A percentile compares a stretch with the other conserved stretches of the same genome.
Evolutionary conservation across 2,329 filamentous ascomycete species (phyloP).

Genomic region (Escovopsis weberi): DNA sequence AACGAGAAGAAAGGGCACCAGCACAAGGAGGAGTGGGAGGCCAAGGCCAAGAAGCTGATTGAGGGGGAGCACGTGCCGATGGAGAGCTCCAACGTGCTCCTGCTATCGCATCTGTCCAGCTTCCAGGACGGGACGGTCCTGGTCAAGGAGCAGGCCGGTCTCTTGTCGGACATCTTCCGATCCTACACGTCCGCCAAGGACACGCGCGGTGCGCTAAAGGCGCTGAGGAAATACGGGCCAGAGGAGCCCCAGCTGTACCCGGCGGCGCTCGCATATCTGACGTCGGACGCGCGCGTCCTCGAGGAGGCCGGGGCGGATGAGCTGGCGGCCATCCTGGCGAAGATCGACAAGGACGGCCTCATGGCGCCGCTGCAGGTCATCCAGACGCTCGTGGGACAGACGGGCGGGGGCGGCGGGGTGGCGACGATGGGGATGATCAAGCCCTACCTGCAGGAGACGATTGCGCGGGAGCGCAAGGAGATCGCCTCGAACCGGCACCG

Average conservation of each 20-base stretch:
- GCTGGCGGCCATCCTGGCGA: slow-evolving; percentile 62
- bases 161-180: slow-evolving; percentile 90
- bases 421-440: slow-evolving; percentile 98
- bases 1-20: slow-evolving; percentile 53
- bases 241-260: slow-evolving; percentile 87
- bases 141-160: slow-evolving; percentile 83
- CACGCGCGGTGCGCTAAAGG: slow-evolving; percentile 78
- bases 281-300: slow-evolving; percentile 66
- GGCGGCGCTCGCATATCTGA: slow-evolving; percentile 84
- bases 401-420: slow-evolving; percentile 35
- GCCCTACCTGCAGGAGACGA: slow-evolving; percentile 76
- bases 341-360: slow-evolving; percentile 78
- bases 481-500: slow-evolving; percentile 67
- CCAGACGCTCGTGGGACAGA: slow-evolving; percentile 64
- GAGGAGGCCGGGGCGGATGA: slow-evolving; percentile 75
- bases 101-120: slow-evolving; percentile 81
- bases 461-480: slow-evolving; percentile 75
- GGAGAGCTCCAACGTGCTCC: slow-evolving; percentile 84
- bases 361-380: slow-evolving; percentile 97
- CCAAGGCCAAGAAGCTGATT: slow-evolving; percentile 79
- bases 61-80: slow-evolving; percentile 70
- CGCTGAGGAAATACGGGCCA: slow-evolving; percentile 79
- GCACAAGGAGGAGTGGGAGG: slow-evolving; percentile 69
- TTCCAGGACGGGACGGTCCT: slow-evolving; percentile 85
- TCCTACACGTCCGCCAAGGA: slow-evolving; percentile 90